These are phyloP conservation scores for Neobulgaria alba DNA, from an alignment of 2,329 filamentous ascomycete species.

Conservation along the genomic window DNA sequence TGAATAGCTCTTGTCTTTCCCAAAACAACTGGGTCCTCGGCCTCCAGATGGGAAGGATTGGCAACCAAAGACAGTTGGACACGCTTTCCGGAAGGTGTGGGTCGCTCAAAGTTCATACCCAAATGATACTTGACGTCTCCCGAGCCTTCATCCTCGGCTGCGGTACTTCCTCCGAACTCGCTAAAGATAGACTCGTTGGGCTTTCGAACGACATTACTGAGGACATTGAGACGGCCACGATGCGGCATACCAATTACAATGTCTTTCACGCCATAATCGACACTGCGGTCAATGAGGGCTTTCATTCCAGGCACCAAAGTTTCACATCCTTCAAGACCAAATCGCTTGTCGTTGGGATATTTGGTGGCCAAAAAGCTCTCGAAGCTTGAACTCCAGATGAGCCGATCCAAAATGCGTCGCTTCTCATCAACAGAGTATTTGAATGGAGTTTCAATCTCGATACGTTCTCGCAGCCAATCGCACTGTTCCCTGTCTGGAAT, in stretches of 20 bases:
- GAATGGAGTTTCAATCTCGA: conserved; percentile 91
- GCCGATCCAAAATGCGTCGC: conserved; percentile 88
- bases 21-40: conserved; percentile 93
- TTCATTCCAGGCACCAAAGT: conserved; percentile 98
- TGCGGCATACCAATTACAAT: conserved; percentile 99
- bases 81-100: conserved; percentile 94
- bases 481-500: conserved; percentile 96
- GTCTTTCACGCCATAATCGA: conserved; percentile 97
- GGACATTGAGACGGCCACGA: conserved; percentile 93
- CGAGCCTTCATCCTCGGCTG: conserved; percentile 88
- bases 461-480: conserved; percentile 92
- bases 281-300: conserved; percentile 93
- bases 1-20: conserved; percentile 97
- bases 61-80: conserved; percentile 98
- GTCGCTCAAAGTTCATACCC: conserved; percentile 99
- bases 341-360: conserved; percentile 99
- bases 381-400: conserved; percentile 98
- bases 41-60: conserved; percentile 96
- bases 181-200: conserved; percentile 99
- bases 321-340: conserved; percentile 95
- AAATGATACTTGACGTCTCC: conserved; percentile 99
- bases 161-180: conserved; percentile 84
- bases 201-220: conserved; percentile 97
- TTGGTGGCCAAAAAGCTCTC: conserved; percentile 93
- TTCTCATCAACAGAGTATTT: conserved; percentile 98